These are phyloP conservation scores for Phytophthora ohioensis DNA, from an alignment of 352 stramenopile genomes.

Conservation along the genomic window DNA sequence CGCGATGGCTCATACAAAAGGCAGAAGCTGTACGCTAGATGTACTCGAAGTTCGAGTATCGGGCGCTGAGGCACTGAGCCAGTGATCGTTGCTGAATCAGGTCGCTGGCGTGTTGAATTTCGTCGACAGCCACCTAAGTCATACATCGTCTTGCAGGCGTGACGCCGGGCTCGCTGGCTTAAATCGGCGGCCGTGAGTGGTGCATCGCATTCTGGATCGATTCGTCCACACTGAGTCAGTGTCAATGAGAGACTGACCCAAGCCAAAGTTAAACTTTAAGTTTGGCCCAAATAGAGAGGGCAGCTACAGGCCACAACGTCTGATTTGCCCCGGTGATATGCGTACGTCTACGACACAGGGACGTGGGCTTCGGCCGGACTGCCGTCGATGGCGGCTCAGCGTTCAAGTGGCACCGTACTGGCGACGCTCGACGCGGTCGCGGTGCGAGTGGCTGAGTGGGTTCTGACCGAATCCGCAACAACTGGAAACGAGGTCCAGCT, in stretches of 20 bases:
- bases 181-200: conserved; percentile 4
- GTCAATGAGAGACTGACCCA: not conserved
- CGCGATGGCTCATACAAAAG: not conserved
- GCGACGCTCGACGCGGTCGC: no score
- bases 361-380: not conserved
- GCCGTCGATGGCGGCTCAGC: not conserved
- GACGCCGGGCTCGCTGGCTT: conserved; percentile 9
- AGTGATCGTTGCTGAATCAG: not conserved
- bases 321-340: not conserved
- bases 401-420: not conserved
- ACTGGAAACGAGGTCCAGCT: no score
- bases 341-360: not conserved
- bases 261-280: no score
- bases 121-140: conserved; percentile 7
- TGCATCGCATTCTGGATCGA: conserved; percentile 1
- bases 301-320: not conserved
- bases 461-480: no score
- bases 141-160: conserved; percentile 4
- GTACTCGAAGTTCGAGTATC: no score
- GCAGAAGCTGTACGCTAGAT: not conserved
- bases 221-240: not conserved
- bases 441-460: no score
- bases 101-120: conserved; percentile 23
- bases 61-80: no score
- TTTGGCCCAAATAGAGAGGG: not conserved